These are phyloP conservation scores for Cucurbita ficifolia DNA, from an alignment of 306 rosid species.

Conservation along the genomic window DNA sequence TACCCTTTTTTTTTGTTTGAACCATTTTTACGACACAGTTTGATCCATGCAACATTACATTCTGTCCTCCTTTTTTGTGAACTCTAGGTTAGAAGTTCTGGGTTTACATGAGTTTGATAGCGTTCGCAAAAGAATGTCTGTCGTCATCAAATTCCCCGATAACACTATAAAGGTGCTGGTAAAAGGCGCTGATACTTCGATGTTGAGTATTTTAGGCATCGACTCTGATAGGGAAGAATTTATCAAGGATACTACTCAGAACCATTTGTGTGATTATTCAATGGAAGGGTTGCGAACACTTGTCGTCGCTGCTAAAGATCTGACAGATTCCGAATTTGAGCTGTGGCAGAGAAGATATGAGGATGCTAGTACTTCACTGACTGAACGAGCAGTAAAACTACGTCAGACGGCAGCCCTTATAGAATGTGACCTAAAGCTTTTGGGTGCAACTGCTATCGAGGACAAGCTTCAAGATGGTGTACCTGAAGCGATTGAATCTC, in stretches of 20 bases:
- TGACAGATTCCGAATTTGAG: conserved; percentile 59
- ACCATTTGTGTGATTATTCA: conserved; percentile 71
- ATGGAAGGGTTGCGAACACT: conserved; percentile 81
- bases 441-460: conserved; percentile 94
- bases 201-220: conserved; percentile 50
- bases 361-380: conserved; percentile 85
- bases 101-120: conserved; percentile 98
- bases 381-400: conserved; percentile 51
- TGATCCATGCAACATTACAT: neutral
- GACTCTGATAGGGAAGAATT: conserved; percentile 22
- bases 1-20: neutral
- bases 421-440: conserved; percentile 63
- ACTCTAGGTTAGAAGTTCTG: conserved; percentile 79
- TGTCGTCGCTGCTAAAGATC: conserved; percentile 71
- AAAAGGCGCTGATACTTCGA: conserved; percentile 90
- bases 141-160: conserved; percentile 74
- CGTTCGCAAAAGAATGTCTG: conserved; percentile 92
- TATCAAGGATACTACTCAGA: conserved; percentile 33
- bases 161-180: conserved; percentile 75
- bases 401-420: conserved; percentile 70
- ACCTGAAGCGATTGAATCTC: conserved; percentile 81
- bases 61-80: conserved; percentile 4
- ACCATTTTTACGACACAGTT: neutral
- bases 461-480: conserved; percentile 97
- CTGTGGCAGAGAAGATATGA: conserved; percentile 73